Evolutionary conservation across 2,329 filamentous ascomycete species (phyloP), one percentile per base, ranked within the genome.

Genomic region (Rosellinia necatrix): DNA sequence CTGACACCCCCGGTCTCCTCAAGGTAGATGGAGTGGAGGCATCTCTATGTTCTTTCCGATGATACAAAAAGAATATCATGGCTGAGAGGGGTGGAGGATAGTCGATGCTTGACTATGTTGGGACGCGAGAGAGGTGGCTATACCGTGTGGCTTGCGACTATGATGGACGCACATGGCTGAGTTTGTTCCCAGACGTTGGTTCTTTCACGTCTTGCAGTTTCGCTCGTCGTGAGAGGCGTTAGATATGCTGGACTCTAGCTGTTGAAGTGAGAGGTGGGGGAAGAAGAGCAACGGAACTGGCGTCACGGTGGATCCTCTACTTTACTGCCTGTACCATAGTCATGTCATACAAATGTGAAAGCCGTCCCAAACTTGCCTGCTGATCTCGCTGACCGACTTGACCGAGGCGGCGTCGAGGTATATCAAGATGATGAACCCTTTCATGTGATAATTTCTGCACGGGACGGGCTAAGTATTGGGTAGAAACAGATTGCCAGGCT

Each of bases 1-100:
- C 62, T 63, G 61, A 62, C 61, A 62, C 54, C 60, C 58, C 63
- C 55, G 57, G 64, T 64, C 67, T 69, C 65, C 64, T 66, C 60
- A 64, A 55, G 67, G 70, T 72, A 72, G 68, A 70, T 68, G 74
- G 66, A 63, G 61, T 53, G 64, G 62, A 68, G 65, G 61, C 56
- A 63, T 62, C 57, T 56, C 48, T 63, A 62, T 63, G 47, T 61
- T 56, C 57, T 63, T 62, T 63, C 58, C 48, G 57, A 60, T 58
- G 66, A 66, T 67, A 58, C 34, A 64, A 69, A 66, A 65, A 61
- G 59, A 65, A 64, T 47, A 56, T 46, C 41, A 54, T 63, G 49
- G 60, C 56, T 54, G 53, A 58, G 52, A 57, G 44, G 42, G 51
- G 32, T 25, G 29, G 43, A 48, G 32, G 56, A 53, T 40, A 42